Evolutionary conservation across 1,139 yeast genomes (phyloP).

Genomic region (Suhomyces atakaporum): DNA sequence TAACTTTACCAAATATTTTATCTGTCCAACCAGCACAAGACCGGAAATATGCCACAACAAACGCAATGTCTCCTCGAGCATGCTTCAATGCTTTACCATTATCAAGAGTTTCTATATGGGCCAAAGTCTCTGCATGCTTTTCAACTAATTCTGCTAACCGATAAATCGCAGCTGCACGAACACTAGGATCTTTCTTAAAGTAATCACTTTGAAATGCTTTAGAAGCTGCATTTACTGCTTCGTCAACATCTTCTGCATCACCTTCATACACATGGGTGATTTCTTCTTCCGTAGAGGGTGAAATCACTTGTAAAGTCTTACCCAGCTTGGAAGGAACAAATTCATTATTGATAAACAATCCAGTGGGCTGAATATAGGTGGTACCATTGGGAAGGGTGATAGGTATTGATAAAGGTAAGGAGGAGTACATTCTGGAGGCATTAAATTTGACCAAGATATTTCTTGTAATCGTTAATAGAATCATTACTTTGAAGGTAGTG

Average conservation of each 20-base stretch:
- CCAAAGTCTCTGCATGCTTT: constrained; percentile 20
- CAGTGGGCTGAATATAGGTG: constrained; percentile 36
- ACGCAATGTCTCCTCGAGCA: constrained; percentile 19
- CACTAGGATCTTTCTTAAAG: constrained; percentile 36
- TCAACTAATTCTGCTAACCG: constrained; percentile 22
- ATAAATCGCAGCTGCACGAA: constrained; percentile 15
- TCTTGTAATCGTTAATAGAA: too few species aligned
- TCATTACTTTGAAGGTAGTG: too few species aligned
- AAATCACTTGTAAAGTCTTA: constrained; percentile 18
- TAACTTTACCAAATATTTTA: constrained; percentile 25
- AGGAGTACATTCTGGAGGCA: constrained; percentile 16
- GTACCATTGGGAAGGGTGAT: constrained; percentile 65
- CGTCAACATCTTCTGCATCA: constrained; percentile 18
- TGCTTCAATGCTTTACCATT: constrained; percentile 22
- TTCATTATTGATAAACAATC: constrained; percentile 24
- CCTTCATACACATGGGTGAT: constrained; percentile 21
- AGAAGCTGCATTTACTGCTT: constrained; percentile 21
- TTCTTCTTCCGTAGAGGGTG: constrained; percentile 23
- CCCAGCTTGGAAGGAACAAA: constrained; percentile 18
- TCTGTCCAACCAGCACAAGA: constrained; percentile 32
- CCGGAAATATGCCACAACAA: constrained; percentile 24
- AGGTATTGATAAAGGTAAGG: constrained; percentile 46
- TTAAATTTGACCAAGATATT: too few species aligned
- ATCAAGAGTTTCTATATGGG: constrained; percentile 22
- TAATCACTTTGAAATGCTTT: constrained; percentile 29